These are phyloP conservation scores for Rhizoclosmatium sp. DNA, from an alignment of 192 early-diverging fungal species.

Conservation along the genomic window DNA sequence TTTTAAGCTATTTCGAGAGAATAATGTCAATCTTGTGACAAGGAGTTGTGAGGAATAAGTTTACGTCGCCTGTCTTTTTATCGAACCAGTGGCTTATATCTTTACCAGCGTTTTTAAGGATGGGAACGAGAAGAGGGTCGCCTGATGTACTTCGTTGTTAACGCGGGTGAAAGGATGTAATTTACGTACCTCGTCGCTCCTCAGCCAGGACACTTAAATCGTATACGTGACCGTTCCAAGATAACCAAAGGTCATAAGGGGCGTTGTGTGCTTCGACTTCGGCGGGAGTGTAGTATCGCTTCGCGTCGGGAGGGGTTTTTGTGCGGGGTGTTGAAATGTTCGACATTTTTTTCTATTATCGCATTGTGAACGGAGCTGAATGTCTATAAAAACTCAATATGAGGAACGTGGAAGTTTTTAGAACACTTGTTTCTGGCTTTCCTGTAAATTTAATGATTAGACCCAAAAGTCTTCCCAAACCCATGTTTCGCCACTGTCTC, in stretches of 20 bases:
- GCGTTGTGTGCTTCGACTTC: slow-evolving; percentile 64
- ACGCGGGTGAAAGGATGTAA: neutral
- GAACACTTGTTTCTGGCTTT: no score
- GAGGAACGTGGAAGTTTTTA: no score
- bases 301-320: slow-evolving; percentile 31
- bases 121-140: slow-evolving; percentile 56
- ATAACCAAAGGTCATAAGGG: slow-evolving; percentile 62
- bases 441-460: no score
- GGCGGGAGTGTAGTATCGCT: slow-evolving; percentile 41
- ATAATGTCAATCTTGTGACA: neutral
- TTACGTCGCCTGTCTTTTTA: slow-evolving; percentile 56
- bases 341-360: neutral
- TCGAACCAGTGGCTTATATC: slow-evolving; percentile 73
- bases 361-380: no score
- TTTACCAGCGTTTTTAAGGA: slow-evolving; percentile 65
- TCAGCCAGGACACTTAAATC: slow-evolving; percentile 54
- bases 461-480: no score
- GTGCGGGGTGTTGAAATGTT: slow-evolving; percentile 15
- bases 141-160: slow-evolving; percentile 29
- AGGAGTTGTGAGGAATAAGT: slow-evolving; percentile 8
- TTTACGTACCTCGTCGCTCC: slow-evolving; percentile 39
- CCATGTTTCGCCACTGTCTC: no score
- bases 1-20: slow-evolving; percentile 44
- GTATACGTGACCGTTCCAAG: slow-evolving; percentile 65
- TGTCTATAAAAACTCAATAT: no score